A percentile compares a stretch with the other conserved stretches of the same genome.
Evolutionary conservation across 257 asterid genomes (phyloP).

Genomic region (Solanum medicagineum): DNA sequence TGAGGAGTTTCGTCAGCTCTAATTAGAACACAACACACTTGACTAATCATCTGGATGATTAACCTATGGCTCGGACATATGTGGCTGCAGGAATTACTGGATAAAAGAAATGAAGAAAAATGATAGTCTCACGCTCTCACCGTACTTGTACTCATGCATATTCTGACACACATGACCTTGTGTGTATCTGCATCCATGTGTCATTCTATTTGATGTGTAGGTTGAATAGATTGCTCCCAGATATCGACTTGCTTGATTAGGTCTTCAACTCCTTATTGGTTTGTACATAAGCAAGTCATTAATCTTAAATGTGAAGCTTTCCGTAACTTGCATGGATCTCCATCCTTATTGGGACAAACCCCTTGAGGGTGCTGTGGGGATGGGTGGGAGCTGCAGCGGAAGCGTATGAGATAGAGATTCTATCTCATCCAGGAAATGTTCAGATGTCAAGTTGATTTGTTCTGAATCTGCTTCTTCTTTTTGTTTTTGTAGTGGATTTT

Average conservation of each 20-base stretch:
- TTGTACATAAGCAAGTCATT: background rate
- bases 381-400: background rate
- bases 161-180: background rate
- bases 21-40: background rate
- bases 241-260: background rate
- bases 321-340: background rate
- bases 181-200: background rate
- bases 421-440: background rate
- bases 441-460: background rate
- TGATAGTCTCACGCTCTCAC: background rate
- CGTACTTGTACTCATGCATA: background rate
- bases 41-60: background rate
- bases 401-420: background rate
- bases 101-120: background rate
- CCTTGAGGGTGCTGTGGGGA: background rate
- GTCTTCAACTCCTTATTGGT: background rate
- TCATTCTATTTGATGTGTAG: background rate
- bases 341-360: background rate
- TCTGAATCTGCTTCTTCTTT: background rate
- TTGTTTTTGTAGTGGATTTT: constrained; percentile 51
- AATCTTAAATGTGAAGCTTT: background rate
- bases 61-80: background rate
- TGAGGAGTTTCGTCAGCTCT: background rate
- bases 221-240: background rate
- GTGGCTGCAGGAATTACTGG: background rate